Evolutionary conservation across 1,284 basidiomycete species (phyloP), one percentile per base, ranked within the genome.

Genomic region (Tetrapyrgos nigripes): DNA sequence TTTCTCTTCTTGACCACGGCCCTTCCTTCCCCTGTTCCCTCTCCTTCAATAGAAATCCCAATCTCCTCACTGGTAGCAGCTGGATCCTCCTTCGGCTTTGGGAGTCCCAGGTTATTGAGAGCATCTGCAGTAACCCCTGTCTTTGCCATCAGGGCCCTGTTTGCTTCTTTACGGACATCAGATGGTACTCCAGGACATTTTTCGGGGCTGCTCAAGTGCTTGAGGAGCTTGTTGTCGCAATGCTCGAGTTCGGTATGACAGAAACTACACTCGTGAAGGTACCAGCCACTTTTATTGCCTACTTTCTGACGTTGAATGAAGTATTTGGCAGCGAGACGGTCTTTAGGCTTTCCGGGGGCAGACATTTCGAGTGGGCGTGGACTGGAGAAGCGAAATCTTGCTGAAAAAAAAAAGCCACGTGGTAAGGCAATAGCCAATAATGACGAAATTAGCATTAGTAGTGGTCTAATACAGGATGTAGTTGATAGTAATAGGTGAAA

Each of bases 181-280:
- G 1, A 5, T 5, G 45, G 23, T 24, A 52, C 60, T 46, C 50
- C 49, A 3, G 53, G 49, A 43, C 65, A 64, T n/a, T 55, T 53
- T 4, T 44, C 43, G n/a, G 11, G 11, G 35, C 51, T n/a, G 6
- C 52, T 40, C 19, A 64, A 21, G 27, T 68, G 66, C 3, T 62
- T 50, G 5, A 57, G 44, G 28, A 60, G 63, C 5, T 43, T 40
- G 52, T 67, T 63, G 23, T 69, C 66, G 5, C 61, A 52, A 14
- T 59, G 53, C 46, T 69, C 63, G 3, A 69, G 57, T 9, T 17
- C 13, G 4, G 54, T 50, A 19, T 50, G 29, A 23, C 50, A 52
- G n/a, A 11, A 52, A 21, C 24, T 52, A n/a, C 50, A 52, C 31
- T 52, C 37, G 50, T 14, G 37, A 4, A 14, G 23, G 31, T 52